These are phyloP conservation scores for Thermomucor indicae-seudaticae DNA, from an alignment of 371 early-diverging fungal species.

Conservation along the genomic window DNA sequence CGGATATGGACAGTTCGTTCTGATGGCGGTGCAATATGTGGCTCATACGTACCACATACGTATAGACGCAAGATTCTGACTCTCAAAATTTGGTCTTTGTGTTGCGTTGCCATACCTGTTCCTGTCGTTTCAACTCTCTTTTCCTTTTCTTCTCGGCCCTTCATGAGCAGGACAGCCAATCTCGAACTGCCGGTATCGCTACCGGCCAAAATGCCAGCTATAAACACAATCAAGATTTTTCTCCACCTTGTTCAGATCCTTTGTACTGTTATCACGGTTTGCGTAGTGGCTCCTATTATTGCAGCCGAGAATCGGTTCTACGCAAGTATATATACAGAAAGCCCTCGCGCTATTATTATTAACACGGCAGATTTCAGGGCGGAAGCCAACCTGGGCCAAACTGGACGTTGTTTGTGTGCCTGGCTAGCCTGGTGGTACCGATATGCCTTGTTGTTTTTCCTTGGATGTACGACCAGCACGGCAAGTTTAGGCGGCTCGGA, in stretches of 20 bases:
- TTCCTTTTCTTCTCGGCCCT: too few species aligned
- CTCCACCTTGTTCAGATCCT: conserved; percentile 25
- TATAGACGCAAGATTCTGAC: too few species aligned
- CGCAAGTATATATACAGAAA: conserved; percentile 16
- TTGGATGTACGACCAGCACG: conserved; percentile 23
- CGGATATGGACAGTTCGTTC: too few species aligned
- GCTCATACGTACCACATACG: too few species aligned
- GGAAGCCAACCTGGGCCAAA: conserved; percentile 34
- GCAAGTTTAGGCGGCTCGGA: conserved; percentile 25
- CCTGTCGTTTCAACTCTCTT: too few species aligned
- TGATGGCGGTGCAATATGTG: too few species aligned
- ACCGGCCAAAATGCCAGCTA: conserved; percentile 24
- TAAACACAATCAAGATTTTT: conserved; percentile 20
- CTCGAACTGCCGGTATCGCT: conserved; percentile 16
- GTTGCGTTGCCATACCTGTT: too few species aligned
- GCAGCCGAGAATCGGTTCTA: conserved; percentile 23
- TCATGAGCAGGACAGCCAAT: background rate
- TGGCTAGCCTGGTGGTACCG: conserved; percentile 24
- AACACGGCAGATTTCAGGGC: conserved; percentile 13
- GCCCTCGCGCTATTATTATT: background rate
- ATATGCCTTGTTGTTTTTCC: conserved; percentile 26
- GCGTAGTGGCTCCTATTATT: conserved; percentile 29
- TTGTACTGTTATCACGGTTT: conserved; percentile 23
- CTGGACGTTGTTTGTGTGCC: conserved; percentile 24
- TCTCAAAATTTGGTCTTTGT: too few species aligned